phyloP scores from a whole-genome alignment of 805 yeast genomes.

The Metschnikowia lachancei region DNA sequence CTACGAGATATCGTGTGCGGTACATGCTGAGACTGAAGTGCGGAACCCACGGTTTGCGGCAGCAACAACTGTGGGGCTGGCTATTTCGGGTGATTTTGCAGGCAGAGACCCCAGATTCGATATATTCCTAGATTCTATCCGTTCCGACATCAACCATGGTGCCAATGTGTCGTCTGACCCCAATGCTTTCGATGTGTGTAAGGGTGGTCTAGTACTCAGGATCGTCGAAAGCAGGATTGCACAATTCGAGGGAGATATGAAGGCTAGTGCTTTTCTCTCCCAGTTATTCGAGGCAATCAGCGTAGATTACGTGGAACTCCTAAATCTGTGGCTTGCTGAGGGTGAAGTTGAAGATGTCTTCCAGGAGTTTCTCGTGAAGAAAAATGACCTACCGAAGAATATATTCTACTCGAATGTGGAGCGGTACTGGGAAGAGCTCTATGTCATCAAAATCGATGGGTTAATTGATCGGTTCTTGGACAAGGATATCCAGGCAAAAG shows the following conservation, averaged over 20 bases:
- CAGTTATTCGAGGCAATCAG: slow-evolving; percentile 58
- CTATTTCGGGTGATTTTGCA: slow-evolving; percentile 9
- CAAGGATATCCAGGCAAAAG: slow-evolving; percentile 54
- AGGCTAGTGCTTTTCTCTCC: slow-evolving; percentile 50
- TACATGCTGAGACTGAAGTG: slow-evolving; percentile 48
- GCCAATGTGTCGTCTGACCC: slow-evolving; percentile 49
- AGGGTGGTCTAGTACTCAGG: slow-evolving; percentile 74
- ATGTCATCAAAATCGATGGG: slow-evolving; percentile 70
- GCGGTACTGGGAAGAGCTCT: slow-evolving; percentile 72
- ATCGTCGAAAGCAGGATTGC: slow-evolving; percentile 58
- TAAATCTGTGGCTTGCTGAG: slow-evolving; percentile 73
- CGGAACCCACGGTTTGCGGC: slow-evolving; percentile 23
- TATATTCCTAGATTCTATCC: slow-evolving; percentile 36
- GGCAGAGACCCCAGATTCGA: slow-evolving; percentile 26
- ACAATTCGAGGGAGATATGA: slow-evolving; percentile 62
- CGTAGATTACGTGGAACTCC: slow-evolving; percentile 58
- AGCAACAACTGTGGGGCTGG: slow-evolving; percentile 17
- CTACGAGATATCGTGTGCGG: slow-evolving; percentile 52
- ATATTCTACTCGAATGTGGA: slow-evolving; percentile 45
- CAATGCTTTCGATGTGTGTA: slow-evolving; percentile 51
- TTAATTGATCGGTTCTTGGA: slow-evolving; percentile 61
- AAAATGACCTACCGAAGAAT: slow-evolving; percentile 25
- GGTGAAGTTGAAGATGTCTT: slow-evolving; percentile 78
- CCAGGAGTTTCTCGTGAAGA: slow-evolving; percentile 72
- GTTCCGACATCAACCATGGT: slow-evolving; percentile 44